phyloP scores from a whole-genome alignment of 345 rosid genomes.

The Salix exigua region DNA sequence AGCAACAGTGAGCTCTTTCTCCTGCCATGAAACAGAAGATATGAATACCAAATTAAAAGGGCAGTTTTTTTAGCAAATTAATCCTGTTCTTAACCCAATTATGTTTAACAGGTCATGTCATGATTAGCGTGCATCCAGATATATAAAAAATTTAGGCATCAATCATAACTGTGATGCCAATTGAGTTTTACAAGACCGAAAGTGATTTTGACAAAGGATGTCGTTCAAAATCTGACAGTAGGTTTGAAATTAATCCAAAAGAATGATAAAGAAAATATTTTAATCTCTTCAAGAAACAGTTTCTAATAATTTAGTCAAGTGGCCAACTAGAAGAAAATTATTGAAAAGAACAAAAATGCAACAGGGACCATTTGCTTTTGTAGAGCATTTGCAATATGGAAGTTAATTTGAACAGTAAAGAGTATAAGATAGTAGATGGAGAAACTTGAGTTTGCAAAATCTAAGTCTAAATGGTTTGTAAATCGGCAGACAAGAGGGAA shows the following conservation, averaged over 20 bases:
- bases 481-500: too few species aligned
- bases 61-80: not conserved
- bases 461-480: not conserved
- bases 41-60: not conserved
- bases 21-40: slow-evolving; percentile 35
- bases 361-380: not conserved
- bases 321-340: not conserved
- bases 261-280: not conserved
- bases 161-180: not conserved
- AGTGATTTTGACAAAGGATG: not conserved
- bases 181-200: not conserved
- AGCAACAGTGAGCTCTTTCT: slow-evolving; percentile 61
- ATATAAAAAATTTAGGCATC: not conserved
- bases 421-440: not conserved
- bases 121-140: not conserved
- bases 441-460: not conserved
- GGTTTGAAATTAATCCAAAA: not conserved
- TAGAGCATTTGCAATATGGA: not conserved
- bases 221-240: not conserved
- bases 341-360: not conserved
- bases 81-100: not conserved
- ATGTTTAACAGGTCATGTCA: not conserved
- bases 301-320: not conserved
- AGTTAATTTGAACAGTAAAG: not conserved
- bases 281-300: not conserved